Evolutionary conservation across 352 stramenopile genomes (phyloP).

Genomic region (Phytophthora tentaculata): DNA sequence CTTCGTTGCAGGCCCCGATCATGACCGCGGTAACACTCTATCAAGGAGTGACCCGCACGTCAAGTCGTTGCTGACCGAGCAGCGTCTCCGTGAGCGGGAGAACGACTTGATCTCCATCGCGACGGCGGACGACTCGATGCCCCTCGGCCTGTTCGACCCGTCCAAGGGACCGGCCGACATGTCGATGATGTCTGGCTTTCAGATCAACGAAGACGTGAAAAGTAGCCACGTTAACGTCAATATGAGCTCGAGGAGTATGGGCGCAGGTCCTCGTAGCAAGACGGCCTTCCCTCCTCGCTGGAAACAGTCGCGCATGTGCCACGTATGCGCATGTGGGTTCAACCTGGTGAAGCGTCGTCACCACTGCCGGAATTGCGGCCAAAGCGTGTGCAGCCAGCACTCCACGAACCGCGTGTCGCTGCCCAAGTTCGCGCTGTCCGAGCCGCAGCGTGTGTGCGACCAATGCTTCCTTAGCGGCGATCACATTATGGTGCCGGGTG

Average conservation of each 20-base stretch:
- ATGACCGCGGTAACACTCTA: conserved; percentile 23
- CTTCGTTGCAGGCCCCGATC: conserved; percentile 18
- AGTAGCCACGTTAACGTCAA: conserved; percentile 21
- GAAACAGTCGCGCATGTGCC: conserved; percentile 76
- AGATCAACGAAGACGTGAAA: conserved; percentile 37
- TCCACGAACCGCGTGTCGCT: conserved; percentile 82
- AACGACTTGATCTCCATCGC: conserved; percentile 67
- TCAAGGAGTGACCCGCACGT: conserved; percentile 45
- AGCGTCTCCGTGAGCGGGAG: conserved; percentile 68
- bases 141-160: conserved; percentile 41
- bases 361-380: conserved; percentile 83
- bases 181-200: conserved; percentile 29
- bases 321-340: conserved; percentile 70
- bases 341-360: conserved; percentile 78
- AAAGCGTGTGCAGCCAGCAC: conserved; percentile 76
- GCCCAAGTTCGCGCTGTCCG: conserved; percentile 71
- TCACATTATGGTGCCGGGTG: conserved; percentile 49
- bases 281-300: conserved; percentile 73
- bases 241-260: conserved; percentile 29
- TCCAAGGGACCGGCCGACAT: conserved; percentile 36
- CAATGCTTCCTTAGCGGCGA: conserved; percentile 79
- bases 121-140: conserved; percentile 54
- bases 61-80: conserved; percentile 66
- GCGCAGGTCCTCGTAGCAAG: conserved; percentile 42
- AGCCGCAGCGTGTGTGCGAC: conserved; percentile 82